Evolutionary conservation across 805 yeast genomes (phyloP).

Genomic region (Lipomyces orientalis): DNA sequence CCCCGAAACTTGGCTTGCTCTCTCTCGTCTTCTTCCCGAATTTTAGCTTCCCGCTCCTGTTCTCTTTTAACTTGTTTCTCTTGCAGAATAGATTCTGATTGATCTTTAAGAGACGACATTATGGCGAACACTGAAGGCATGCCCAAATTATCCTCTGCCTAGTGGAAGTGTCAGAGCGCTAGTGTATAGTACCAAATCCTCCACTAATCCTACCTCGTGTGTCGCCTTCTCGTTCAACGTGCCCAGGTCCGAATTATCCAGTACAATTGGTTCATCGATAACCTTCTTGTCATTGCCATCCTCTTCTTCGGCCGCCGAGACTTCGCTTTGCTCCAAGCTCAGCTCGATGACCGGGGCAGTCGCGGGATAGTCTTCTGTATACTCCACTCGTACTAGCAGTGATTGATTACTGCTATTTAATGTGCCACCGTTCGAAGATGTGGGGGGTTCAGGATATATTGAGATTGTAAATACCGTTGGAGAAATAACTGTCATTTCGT

Average conservation of each 20-base stretch:
- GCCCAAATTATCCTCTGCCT: slow-evolving; percentile 79
- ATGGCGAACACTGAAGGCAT: slow-evolving; percentile 90
- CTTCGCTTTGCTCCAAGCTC: slow-evolving; percentile 40
- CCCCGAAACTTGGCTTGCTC: slow-evolving; percentile 92
- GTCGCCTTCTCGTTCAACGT: slow-evolving; percentile 38
- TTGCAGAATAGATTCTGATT: slow-evolving; percentile 71
- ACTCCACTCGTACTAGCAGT: slow-evolving; percentile 63
- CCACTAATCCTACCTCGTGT: slow-evolving; percentile 33
- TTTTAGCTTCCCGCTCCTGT: slow-evolving; percentile 60
- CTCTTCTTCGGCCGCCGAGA: slow-evolving; percentile 50
- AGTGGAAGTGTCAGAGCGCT: neutral
- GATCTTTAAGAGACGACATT: slow-evolving; percentile 77
- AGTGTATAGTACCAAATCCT: neutral
- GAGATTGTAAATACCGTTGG: slow-evolving; percentile 61
- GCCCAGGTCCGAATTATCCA: slow-evolving; percentile 41
- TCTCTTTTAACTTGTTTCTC: slow-evolving; percentile 62
- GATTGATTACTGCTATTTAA: slow-evolving; percentile 50
- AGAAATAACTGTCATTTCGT: slow-evolving; percentile 64
- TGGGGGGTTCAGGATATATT: slow-evolving; percentile 69
- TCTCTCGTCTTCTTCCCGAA: slow-evolving; percentile 70
- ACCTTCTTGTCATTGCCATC: slow-evolving; percentile 59
- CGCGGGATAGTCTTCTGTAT: slow-evolving; percentile 84
- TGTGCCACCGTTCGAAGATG: slow-evolving; percentile 40
- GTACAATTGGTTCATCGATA: slow-evolving; percentile 51
- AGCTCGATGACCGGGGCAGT: slow-evolving; percentile 66